phyloP scores from a whole-genome alignment of 495 filamentous ascomycete species.

The Evernia prunastri region DNA sequence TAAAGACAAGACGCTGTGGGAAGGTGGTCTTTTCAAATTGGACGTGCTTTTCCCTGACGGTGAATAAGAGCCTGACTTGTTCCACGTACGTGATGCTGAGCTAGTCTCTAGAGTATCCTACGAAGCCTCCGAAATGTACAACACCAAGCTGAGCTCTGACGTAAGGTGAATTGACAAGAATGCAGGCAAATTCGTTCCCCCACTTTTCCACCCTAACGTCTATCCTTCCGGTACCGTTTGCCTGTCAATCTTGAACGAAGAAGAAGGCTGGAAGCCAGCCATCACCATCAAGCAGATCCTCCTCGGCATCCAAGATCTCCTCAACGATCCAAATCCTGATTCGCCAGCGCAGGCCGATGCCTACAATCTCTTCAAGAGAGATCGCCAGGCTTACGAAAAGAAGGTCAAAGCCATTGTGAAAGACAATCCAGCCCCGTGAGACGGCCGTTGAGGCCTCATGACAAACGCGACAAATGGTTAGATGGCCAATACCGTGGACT shows the following conservation, averaged over 20 bases:
- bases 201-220: slow-evolving; percentile 97
- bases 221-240: slow-evolving; percentile 98
- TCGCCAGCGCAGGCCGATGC: slow-evolving; percentile 95
- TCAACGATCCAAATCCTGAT: slow-evolving; percentile 95
- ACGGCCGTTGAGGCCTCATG: neutral
- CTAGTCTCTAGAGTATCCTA: slow-evolving; percentile 83
- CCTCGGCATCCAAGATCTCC: slow-evolving; percentile 87
- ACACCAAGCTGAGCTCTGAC: neutral
- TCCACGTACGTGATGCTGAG: neutral
- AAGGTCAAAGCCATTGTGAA: slow-evolving; percentile 79
- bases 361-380: slow-evolving; percentile 94
- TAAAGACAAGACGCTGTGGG: slow-evolving; percentile 94
- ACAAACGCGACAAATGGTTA: neutral
- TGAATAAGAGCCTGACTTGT: slow-evolving; percentile 39
- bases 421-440: slow-evolving; percentile 70
- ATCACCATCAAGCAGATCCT: slow-evolving; percentile 98
- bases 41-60: slow-evolving; percentile 91
- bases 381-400: slow-evolving; percentile 77
- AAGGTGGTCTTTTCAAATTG: slow-evolving; percentile 91
- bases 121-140: slow-evolving; percentile 96
- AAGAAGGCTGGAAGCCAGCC: slow-evolving; percentile 96
- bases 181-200: slow-evolving; percentile 90
- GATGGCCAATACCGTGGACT: neutral
- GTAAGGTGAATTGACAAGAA: neutral
- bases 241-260: slow-evolving; percentile 95